A percentile compares a stretch with the other conserved stretches of the same genome.
Evolutionary conservation across 768 basidiomycete species (phyloP).

Genomic region (Pholiota microspora): DNA sequence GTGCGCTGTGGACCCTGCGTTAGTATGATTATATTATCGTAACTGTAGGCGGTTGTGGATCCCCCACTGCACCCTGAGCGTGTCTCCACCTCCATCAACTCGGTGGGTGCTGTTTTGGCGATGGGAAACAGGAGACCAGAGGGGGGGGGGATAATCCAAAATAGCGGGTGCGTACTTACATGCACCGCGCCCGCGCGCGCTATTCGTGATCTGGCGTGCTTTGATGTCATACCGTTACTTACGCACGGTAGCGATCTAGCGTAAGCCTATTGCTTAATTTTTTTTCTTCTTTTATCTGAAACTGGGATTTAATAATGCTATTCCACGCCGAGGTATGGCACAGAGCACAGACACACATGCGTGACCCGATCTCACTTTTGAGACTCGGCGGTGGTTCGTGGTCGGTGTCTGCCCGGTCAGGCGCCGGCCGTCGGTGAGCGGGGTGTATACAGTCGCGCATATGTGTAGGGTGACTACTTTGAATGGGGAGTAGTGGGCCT

Average conservation of each 20-base stretch:
- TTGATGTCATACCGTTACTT: neutral
- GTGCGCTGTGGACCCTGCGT: neutral
- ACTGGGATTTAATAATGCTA: too few relatives aligned
- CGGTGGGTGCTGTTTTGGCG: too few relatives aligned
- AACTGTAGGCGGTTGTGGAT: neutral
- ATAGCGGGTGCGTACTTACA: neutral
- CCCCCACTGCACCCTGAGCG: neutral
- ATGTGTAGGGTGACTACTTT: neutral
- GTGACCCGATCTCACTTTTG: slow-evolving; percentile 13
- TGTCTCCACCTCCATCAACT: too few relatives aligned
- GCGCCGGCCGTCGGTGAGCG: too few relatives aligned
- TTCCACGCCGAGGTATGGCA: too few relatives aligned
- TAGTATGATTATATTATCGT: neutral
- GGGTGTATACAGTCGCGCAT: too few relatives aligned
- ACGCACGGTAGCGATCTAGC: neutral
- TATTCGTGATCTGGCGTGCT: neutral
- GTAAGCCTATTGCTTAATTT: neutral
- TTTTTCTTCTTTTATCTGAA: too few relatives aligned
- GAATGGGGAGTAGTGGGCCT: neutral
- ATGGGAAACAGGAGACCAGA: too few relatives aligned
- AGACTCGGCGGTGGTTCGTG: neutral
- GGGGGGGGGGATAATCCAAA: neutral
- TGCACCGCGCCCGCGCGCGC: neutral
- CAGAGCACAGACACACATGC: neutral
- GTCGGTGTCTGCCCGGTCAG: too few relatives aligned